Evolutionary conservation across 495 filamentous ascomycete genomes (phyloP).

Genomic region (Talaromyces nanjingensis): DNA sequence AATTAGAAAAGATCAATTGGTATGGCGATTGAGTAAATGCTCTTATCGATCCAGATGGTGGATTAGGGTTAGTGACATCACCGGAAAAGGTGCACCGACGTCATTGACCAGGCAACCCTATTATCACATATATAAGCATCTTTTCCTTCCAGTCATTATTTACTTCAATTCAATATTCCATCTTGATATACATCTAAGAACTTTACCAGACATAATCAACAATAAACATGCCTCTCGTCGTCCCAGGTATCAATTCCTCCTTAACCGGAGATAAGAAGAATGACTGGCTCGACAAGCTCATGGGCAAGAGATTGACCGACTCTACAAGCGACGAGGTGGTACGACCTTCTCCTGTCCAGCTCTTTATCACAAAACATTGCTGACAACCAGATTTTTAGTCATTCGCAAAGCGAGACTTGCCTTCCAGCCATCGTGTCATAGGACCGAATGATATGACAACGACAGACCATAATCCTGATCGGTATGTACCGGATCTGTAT

Average conservation of each 20-base stretch:
- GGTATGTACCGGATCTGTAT: constrained; percentile 31
- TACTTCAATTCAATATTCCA: background rate
- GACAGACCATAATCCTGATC: constrained; percentile 53
- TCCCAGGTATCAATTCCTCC: constrained; percentile 59
- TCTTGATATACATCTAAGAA: background rate
- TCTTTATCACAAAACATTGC: background rate
- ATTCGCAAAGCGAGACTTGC: constrained; percentile 71
- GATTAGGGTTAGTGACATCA: constrained; percentile 6
- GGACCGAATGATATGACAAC: constrained; percentile 55
- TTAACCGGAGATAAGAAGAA: constrained; percentile 43
- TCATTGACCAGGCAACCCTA: constrained; percentile 5
- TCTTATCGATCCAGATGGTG: background rate
- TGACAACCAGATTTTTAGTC: constrained; percentile 36
- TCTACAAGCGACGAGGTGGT: constrained; percentile 39
- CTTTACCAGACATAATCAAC: background rate
- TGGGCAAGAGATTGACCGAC: constrained; percentile 65
- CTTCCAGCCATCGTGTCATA: constrained; percentile 58
- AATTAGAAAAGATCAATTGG: too few relatives aligned
- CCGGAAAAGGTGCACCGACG: background rate
- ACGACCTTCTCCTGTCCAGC: constrained; percentile 14
- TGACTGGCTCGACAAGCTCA: constrained; percentile 67
- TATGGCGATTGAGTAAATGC: background rate
- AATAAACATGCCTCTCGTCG: constrained; percentile 71
- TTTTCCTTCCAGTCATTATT: background rate
- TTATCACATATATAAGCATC: background rate